Evolutionary conservation across 192 early-diverging fungal species (phyloP), one percentile per base, ranked within the genome.

Genomic region (Umbelopsis ramanniana): DNA sequence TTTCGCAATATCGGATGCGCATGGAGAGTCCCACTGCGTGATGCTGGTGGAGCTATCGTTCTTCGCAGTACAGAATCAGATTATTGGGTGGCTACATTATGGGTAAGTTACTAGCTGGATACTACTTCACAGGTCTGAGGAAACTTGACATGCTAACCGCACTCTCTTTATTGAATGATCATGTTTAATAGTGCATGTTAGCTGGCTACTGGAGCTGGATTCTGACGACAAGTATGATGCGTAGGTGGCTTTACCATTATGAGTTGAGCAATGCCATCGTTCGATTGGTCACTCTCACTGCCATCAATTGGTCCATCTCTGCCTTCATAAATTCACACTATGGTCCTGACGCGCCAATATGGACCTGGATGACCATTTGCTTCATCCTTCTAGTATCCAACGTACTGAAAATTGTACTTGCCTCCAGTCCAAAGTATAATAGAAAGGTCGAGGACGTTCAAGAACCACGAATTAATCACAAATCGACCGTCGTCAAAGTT

Each of bases 171-270:
- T 26, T 33, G 40, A 33, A 7, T 11, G 6, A 4, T 43, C 6
- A 43, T 43, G 6, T 11, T 43, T 1, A 43, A 4, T 66, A 89
- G 87, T 89, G 85, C 38, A 47, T 81, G 66, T 68, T 89, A 14
- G 82, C 81, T 22, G 84, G 87, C 37, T 79, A 84, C 52, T 89
- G 87, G 87, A 85, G 84, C 67, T 84, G 76, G 60, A 84, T 84
- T 66, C 60, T 89, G 17, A 82, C 85, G 8, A 86, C 82, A 10
- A 83, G 82, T 69, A 79, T 89, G 79, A 79, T 84, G 46, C 79
- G 82, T 21, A 79, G 87, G 22, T 89, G 85, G 87, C 81, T 87
- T 29, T 83, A 82, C 70, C 81, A 83, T 72, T 87, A 89, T 47
- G 85, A 89, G 53, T 76, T 84, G 3, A 80, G 75, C 10, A 85